Evolutionary conservation across 2,329 filamentous ascomycete genomes (phyloP), one percentile per base, ranked within the genome.

Genomic region (Penicillium janthinellum): DNA sequence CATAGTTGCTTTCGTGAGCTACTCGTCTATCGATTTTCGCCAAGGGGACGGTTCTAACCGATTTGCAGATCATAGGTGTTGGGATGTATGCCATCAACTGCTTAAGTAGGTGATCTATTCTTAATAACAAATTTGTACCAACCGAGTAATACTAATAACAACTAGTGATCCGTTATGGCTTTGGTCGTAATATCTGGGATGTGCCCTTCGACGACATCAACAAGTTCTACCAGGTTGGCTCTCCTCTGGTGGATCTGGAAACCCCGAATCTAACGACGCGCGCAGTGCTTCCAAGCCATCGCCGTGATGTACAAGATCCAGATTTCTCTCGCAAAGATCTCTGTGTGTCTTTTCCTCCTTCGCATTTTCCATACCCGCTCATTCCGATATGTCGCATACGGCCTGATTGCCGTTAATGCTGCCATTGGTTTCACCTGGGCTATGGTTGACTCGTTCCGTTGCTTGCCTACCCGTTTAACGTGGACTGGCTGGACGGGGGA

Each of bases 111-210:
- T 39, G 8, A 0, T 20, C 1, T 7, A 47, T 11, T 8, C 8
- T 2, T 1, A 15, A 14, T 11, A 10, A 35, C 25, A 7, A 7
- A 10, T 6, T 14, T 11, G 7, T 31, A 25, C 11, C 22, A 5
- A 31, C 7, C 49, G 15, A 22, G 15, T n/a, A 15, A 12, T 7
- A 42, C 56, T 60, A 49, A 58, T 14, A 45, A 41, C 8, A 57
- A 20, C 3, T 7, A 67, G 63, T 61, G 54, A 50, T 64, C 28
- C 54, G 41, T 4, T 56, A 35, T 47, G 66, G 65, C n/a, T 66
- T 66, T 39, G 66, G 66, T 6, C 53, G 10, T 34, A 67, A 67
- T 22, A 66, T 67, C 28, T 68, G 65, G 66, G 66, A 68, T 28
- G 53, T 66, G 34, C 64, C 64, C 4, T 58, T 62, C 15, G 57